phyloP scores from a whole-genome alignment of 306 rosid species.

The Glycine tomentella region DNA sequence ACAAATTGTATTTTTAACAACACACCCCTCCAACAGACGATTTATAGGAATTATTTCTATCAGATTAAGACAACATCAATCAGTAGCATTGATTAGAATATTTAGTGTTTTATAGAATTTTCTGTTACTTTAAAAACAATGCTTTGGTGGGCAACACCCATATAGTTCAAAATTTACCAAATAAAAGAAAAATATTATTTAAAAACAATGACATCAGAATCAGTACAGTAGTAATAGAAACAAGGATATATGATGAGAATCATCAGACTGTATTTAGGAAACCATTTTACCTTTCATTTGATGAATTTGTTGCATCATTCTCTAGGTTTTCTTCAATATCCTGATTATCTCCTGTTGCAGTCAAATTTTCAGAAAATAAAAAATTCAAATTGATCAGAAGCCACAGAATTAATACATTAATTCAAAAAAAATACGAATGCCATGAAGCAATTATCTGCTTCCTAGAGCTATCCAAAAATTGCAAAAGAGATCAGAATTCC shows the following conservation, averaged over 20 bases:
- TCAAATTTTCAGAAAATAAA: constrained; percentile 30
- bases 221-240: not conserved
- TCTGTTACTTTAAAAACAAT: constrained; percentile 16
- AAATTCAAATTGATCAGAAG: constrained; percentile 17
- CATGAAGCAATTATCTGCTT: constrained; percentile 12
- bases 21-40: too few species aligned
- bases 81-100: not conserved
- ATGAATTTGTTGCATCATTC: constrained; percentile 52
- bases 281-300: constrained; percentile 62
- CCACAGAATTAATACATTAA: constrained; percentile 3
- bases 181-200: constrained; percentile 7
- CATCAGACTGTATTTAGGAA: constrained; percentile 7
- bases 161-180: constrained; percentile 7
- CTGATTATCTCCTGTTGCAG: constrained; percentile 52
- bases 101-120: not conserved
- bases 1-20: too few species aligned
- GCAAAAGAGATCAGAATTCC: constrained; percentile 6
- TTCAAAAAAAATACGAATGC: not conserved
- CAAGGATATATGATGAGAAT: not conserved
- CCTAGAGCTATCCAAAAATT: not conserved
- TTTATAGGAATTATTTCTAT: too few species aligned
- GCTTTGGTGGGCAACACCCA: not conserved
- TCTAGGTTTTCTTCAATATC: constrained; percentile 55
- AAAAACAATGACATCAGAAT: not conserved
- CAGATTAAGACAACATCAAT: constrained; percentile 11